Conservation (phyloP, 139 green algal genomes). For the Parachlorella kessleri region DNA sequence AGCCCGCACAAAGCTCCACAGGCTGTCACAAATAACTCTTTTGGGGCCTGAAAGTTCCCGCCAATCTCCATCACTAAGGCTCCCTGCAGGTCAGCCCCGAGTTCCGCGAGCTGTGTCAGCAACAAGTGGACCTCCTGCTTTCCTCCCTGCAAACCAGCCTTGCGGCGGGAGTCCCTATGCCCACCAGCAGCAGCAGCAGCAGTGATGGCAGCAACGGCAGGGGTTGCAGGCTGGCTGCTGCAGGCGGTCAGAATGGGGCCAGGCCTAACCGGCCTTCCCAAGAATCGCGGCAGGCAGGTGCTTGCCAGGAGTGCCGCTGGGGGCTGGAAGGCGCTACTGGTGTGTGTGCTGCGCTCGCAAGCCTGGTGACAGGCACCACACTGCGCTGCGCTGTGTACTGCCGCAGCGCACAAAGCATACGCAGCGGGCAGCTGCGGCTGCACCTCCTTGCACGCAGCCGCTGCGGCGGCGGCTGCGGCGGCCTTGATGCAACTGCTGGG, state of each 20-base stretch:
- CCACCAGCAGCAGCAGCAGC: too few relatives aligned
- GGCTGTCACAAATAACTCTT: too few relatives aligned
- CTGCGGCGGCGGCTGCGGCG: not conserved
- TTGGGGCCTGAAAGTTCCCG: too few relatives aligned
- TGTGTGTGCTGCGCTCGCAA: not conserved
- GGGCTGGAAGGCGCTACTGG: not conserved
- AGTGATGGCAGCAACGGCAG: too few relatives aligned
- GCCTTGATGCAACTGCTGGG: not conserved
- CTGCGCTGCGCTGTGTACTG: constrained; percentile 26
- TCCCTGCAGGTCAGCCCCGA: constrained; percentile 21
- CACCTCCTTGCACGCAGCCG: constrained; percentile 34
- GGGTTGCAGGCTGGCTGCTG: too few relatives aligned
- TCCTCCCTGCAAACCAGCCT: constrained; percentile 19
- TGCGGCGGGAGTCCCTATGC: not conserved
- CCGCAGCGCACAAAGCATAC: constrained; percentile 29
- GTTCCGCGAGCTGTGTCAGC: constrained; percentile 22
- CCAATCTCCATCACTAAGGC: too few relatives aligned
- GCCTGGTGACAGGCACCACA: not conserved
- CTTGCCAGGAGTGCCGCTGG: not conserved
- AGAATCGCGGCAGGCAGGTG: too few relatives aligned
- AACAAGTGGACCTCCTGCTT: constrained; percentile 33
- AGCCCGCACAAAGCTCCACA: too few relatives aligned
- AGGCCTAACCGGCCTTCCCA: not conserved
- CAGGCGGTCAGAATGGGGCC: too few relatives aligned
- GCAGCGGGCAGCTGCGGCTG: constrained; percentile 31